These are phyloP conservation scores for Paramecium sexaurelia DNA, from an alignment of 73 alveolate species.

Conservation along the genomic window DNA sequence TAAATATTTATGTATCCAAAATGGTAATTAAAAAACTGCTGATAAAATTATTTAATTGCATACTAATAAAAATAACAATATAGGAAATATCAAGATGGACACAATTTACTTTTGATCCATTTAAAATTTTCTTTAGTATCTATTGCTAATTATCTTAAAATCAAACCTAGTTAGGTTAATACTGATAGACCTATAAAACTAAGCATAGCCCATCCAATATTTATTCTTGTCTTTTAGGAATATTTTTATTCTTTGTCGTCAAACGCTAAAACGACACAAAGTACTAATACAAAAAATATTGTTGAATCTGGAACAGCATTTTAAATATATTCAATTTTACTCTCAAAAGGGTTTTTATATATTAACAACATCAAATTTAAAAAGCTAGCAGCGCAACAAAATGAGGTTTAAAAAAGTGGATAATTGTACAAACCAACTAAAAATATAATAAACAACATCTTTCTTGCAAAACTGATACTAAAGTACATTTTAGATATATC, in stretches of 20 bases:
- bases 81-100: not conserved
- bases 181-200: not conserved
- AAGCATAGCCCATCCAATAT: constrained; percentile 27
- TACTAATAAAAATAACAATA: not conserved
- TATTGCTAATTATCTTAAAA: not conserved
- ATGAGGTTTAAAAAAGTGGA: constrained; percentile 45
- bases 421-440: not conserved
- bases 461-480: not conserved
- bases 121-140: not conserved
- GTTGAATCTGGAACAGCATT: not conserved
- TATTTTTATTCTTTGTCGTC: constrained; percentile 42
- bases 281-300: not conserved
- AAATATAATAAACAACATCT: constrained; percentile 17
- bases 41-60: no score
- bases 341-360: constrained; percentile 36
- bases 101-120: not conserved
- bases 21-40: not conserved
- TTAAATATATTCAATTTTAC: not conserved
- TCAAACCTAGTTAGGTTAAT: not conserved
- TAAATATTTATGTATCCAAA: not conserved
- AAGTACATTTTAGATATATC: not conserved
- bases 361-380: not conserved
- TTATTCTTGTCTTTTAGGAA: not conserved
- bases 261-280: constrained; percentile 18
- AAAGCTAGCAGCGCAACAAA: constrained; percentile 49